A percentile compares a stretch with the other conserved stretches of the same genome.
Conservation (phyloP, 768 basidiomycete genomes). For the Suillus bovinus region DNA sequence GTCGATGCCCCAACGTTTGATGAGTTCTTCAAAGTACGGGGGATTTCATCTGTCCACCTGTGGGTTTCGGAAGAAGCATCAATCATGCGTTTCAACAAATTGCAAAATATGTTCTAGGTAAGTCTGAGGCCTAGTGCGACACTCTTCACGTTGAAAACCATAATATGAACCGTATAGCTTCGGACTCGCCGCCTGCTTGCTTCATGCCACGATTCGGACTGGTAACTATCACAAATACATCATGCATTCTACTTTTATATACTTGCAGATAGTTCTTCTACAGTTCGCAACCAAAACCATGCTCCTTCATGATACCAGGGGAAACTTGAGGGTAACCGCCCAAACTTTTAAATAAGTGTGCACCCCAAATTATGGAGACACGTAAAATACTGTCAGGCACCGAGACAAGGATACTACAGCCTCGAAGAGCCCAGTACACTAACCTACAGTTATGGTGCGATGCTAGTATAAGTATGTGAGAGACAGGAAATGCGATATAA, state of each 20-base stretch:
- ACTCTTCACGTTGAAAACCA: background rate
- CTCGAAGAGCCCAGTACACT: background rate
- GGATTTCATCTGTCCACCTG: background rate
- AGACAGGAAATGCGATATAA: background rate
- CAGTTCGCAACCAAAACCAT: background rate
- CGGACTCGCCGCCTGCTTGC: background rate
- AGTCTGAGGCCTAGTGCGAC: background rate
- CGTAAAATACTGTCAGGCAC: background rate
- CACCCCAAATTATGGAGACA: background rate
- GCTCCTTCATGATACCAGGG: background rate
- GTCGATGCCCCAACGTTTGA: background rate
- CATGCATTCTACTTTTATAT: background rate
- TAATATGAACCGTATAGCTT: background rate
- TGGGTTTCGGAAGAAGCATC: background rate
- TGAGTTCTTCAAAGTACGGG: background rate
- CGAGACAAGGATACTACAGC: background rate
- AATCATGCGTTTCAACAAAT: background rate
- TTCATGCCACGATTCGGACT: background rate
- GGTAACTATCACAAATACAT: background rate
- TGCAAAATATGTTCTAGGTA: background rate
- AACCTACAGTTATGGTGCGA: slow-evolving; percentile 4
- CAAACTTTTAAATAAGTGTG: background rate
- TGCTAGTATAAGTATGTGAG: background rate
- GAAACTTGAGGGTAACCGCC: background rate
- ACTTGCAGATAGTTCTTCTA: background rate